These are phyloP conservation scores for Nitzschia sp. DNA, from an alignment of 108 stramenopile genomes.

Conservation along the genomic window DNA sequence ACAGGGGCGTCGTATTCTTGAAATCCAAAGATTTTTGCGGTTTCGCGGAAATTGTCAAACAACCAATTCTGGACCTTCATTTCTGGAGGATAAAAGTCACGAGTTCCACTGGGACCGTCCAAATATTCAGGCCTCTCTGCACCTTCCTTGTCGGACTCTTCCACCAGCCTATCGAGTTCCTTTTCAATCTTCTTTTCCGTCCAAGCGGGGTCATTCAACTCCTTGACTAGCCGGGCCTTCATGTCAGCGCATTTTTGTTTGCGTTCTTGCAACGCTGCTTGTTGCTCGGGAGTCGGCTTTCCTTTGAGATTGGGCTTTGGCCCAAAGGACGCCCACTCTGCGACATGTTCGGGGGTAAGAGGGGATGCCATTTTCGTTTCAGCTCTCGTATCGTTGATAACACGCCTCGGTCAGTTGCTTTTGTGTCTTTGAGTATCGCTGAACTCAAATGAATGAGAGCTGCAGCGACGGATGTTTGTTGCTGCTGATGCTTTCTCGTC, in stretches of 20 bases:
- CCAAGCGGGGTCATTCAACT: constrained; percentile 44
- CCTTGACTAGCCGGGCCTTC: constrained; percentile 34
- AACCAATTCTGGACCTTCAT: constrained; percentile 92
- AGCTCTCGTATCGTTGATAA: no score
- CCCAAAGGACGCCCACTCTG: constrained; percentile 51
- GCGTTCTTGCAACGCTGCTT: constrained; percentile 36
- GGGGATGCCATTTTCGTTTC: constrained; percentile 28
- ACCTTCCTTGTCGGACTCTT: constrained; percentile 19
- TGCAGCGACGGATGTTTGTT: no score
- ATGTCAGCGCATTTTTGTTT: constrained; percentile 48
- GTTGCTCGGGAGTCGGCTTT: constrained; percentile 45
- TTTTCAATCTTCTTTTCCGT: constrained; percentile 55
- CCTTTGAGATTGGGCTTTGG: constrained; percentile 51
- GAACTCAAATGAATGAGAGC: no score
- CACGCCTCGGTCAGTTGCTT: no score
- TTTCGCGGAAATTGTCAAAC: constrained; percentile 84
- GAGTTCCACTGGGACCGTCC: constrained; percentile 90
- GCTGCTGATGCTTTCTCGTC: no score
- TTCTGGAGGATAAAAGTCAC: constrained; percentile 95
- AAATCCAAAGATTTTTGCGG: constrained; percentile 83
- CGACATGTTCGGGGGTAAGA: constrained; percentile 43
- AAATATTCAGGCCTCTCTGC: constrained; percentile 29
- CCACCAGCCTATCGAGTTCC: constrained; percentile 51
- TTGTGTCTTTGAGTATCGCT: no score
- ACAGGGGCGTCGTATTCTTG: constrained; percentile 97